Base-by-base conservation (phyloP, 495 filamentous ascomycete genomes). In the Penicillium macrosclerotiorum region DNA sequence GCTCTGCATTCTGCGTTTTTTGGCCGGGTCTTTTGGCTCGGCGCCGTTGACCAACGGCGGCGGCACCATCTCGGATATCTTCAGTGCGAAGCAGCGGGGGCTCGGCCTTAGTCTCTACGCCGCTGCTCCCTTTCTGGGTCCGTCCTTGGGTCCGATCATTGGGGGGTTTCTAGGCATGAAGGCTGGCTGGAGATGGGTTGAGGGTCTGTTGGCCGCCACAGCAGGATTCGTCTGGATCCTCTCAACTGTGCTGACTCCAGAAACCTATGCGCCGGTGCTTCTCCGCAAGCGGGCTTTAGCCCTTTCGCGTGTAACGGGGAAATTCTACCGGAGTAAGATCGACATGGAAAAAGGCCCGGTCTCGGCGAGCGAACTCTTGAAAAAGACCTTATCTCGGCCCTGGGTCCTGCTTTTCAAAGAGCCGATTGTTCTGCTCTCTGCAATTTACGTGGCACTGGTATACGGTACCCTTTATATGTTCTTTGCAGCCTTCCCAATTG, bases 381-480 rank as follows among this genome's bases (percentile, higher is more conserved):
- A 69, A 34, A 49, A 64, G 12, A 59, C 74, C 3, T 49, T 78
- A 37, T 72, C 69, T 1, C 68, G 75, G 1, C 75, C 75, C 0
- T 78, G 75, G 75, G 54, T 74, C 37, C 59, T 78, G 8, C 49
- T 78, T 2, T 68, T 77, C 49, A 50, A 42, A 37, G 74, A 77
- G 49, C 80, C 83, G 5, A 84, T 89, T 46, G 78, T 82, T 29
- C 72, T 83, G 47, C 60, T 84, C 18, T 74, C 85, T 13, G 82
- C 80, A n/a, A 47, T 88, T 3, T 91, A 91, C 61, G 79, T 90
- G 67, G 80, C 85, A 26, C 78, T 89, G 41, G 69, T 82, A 5
- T 91, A 90, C 56, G 83, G 86, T 8, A 83, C 88, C 16, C 63
- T 91, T 6, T 94, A 93, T 64, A 80, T 94, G 48, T 75, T 93